A percentile compares a stretch with the other conserved stretches of the same genome.
phyloP scores from a whole-genome alignment of 306 rosid species.

The Ormosia semicastrata region DNA sequence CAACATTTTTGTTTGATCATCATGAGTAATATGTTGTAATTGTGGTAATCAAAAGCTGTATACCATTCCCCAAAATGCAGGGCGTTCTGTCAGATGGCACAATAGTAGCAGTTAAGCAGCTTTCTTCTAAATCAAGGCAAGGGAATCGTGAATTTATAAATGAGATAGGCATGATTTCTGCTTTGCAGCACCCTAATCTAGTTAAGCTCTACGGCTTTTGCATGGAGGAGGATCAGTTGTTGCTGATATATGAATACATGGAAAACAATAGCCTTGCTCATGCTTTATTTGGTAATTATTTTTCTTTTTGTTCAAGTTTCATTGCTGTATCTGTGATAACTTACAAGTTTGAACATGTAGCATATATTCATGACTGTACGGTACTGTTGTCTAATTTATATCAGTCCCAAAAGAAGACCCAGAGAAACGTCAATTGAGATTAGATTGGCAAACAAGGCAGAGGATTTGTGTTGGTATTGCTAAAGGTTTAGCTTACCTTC shows the following conservation, averaged over 20 bases:
- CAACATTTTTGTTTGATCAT: not conserved
- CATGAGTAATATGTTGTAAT: not conserved
- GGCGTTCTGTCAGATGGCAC: constrained; percentile 39
- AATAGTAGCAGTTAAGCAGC: constrained; percentile 43
- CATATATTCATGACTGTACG: not conserved
- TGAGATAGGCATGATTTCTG: constrained; percentile 50
- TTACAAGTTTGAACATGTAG: not conserved
- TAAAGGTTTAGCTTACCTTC: constrained; percentile 65
- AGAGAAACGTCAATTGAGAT: constrained; percentile 2
- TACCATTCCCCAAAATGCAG: constrained; percentile 12
- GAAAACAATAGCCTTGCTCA: constrained; percentile 48
- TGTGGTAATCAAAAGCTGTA: not conserved
- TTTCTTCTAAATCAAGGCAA: constrained; percentile 46
- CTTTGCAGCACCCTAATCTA: constrained; percentile 45
- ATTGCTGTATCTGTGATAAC: not conserved
- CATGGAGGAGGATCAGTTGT: constrained; percentile 39
- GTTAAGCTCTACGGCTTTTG: constrained; percentile 52
- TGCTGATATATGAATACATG: constrained; percentile 48
- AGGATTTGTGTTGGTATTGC: constrained; percentile 64
- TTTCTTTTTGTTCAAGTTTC: not conserved
- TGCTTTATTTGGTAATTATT: constrained; percentile 37
- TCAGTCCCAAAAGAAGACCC: constrained; percentile 5
- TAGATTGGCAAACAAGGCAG: constrained; percentile 59
- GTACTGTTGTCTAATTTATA: not conserved
- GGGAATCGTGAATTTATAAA: constrained; percentile 48